These are phyloP conservation scores for Gonium pectorale DNA, from an alignment of 139 green algal genomes.

Conservation along the genomic window DNA sequence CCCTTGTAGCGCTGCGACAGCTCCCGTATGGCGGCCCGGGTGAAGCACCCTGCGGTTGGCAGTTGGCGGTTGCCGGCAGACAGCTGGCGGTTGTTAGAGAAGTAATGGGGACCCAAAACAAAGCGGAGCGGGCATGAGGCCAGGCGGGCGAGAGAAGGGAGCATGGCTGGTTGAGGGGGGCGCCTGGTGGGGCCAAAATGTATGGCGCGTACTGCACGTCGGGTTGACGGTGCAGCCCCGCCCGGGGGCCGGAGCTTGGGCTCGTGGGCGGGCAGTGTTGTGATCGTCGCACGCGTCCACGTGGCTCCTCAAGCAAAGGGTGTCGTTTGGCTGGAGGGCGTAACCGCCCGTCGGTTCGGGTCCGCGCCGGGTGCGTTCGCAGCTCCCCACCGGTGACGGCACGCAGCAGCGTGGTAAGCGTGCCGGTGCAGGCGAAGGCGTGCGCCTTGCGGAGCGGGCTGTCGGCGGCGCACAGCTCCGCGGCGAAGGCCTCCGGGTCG, in stretches of 20 bases:
- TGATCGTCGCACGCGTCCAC: background rate
- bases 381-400: slow-evolving; percentile 1
- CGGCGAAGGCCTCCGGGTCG: background rate
- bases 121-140: too few species aligned
- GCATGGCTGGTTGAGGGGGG: too few species aligned
- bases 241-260: background rate
- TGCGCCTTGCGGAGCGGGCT: slow-evolving; percentile 3
- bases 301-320: background rate
- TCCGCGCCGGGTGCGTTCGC: background rate
- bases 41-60: slow-evolving; percentile 45
- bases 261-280: background rate
- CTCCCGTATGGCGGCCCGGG: slow-evolving; percentile 16
- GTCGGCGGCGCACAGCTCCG: background rate
- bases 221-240: background rate
- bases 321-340: background rate
- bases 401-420: background rate
- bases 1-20: slow-evolving; percentile 42
- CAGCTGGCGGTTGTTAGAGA: background rate
- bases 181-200: too few species aligned
- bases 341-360: background rate
- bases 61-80: background rate
- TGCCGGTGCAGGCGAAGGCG: slow-evolving; percentile 2
- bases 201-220: too few species aligned
- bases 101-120: too few species aligned
- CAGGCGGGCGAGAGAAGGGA: too few species aligned